Conservation (phyloP, 176 grass and related monocot species). For the Leersia perrieri region DNA sequence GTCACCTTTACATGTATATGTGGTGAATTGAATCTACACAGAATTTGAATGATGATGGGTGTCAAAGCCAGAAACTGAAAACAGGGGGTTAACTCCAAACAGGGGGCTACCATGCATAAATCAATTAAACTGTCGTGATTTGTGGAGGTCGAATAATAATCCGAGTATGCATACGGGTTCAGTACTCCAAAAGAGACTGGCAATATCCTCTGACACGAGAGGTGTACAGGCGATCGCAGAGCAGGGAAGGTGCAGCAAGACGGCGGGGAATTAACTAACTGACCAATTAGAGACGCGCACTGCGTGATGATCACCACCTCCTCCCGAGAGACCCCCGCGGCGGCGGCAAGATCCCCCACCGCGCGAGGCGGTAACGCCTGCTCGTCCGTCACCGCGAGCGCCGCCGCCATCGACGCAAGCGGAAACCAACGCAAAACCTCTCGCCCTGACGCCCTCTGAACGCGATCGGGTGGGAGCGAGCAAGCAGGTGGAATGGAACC, state of each 20-base stretch:
- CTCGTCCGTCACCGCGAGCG: constrained; percentile 66
- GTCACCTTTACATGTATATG: background rate
- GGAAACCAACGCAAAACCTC: no score
- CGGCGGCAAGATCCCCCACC: constrained; percentile 50
- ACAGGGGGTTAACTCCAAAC: background rate
- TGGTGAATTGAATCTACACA: background rate
- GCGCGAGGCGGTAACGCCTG: constrained; percentile 50
- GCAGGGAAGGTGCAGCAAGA: background rate
- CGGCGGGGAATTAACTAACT: background rate
- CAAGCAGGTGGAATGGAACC: no score
- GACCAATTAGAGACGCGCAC: constrained; percentile 62
- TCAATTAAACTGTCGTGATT: background rate
- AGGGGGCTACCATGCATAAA: background rate
- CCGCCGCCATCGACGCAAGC: background rate
- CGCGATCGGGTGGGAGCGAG: no score
- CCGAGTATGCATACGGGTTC: no score
- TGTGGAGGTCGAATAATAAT: background rate
- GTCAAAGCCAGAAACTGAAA: no score
- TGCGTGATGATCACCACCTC: constrained; percentile 70
- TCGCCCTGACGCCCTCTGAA: no score
- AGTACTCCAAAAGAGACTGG: background rate
- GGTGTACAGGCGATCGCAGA: background rate
- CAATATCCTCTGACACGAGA: no score
- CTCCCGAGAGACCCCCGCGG: constrained; percentile 48
- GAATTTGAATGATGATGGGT: background rate